Conservation (phyloP, 306 rosid genomes). For the Arachis stenosperma region DNA sequence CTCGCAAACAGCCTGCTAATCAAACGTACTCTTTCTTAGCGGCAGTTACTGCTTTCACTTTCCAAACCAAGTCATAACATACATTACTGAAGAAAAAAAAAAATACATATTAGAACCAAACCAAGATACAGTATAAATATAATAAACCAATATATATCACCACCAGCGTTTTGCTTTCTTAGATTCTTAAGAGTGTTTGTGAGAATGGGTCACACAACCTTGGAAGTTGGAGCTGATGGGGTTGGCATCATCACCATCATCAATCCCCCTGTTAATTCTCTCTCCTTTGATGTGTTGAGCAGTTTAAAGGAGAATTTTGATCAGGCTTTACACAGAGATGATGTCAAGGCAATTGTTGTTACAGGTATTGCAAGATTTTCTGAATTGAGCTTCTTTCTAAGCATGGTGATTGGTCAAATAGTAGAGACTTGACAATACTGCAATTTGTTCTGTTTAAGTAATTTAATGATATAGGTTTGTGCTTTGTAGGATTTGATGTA, state of each 20-base stretch:
- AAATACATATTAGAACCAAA: too few species aligned
- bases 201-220: constrained; percentile 54
- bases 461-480: neutral
- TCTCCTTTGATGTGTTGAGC: constrained; percentile 71
- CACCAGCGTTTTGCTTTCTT: too few species aligned
- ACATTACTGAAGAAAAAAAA: too few species aligned
- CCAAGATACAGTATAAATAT: too few species aligned
- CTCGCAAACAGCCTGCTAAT: too few species aligned
- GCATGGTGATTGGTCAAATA: constrained; percentile 9
- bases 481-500: constrained; percentile 22
- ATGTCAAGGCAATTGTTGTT: constrained; percentile 76
- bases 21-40: too few species aligned
- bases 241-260: constrained; percentile 56
- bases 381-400: neutral
- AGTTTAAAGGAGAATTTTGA: constrained; percentile 64
- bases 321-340: constrained; percentile 61
- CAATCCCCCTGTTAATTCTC: constrained; percentile 97
- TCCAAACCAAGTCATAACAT: too few species aligned
- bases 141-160: too few species aligned
- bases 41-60: too few species aligned
- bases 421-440: neutral
- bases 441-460: neutral
- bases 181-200: too few species aligned
- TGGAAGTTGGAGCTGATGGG: constrained; percentile 92
- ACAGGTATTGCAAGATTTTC: constrained; percentile 51